These are phyloP conservation scores for Phytophthora citricola DNA, from an alignment of 352 stramenopile genomes.

Conservation along the genomic window DNA sequence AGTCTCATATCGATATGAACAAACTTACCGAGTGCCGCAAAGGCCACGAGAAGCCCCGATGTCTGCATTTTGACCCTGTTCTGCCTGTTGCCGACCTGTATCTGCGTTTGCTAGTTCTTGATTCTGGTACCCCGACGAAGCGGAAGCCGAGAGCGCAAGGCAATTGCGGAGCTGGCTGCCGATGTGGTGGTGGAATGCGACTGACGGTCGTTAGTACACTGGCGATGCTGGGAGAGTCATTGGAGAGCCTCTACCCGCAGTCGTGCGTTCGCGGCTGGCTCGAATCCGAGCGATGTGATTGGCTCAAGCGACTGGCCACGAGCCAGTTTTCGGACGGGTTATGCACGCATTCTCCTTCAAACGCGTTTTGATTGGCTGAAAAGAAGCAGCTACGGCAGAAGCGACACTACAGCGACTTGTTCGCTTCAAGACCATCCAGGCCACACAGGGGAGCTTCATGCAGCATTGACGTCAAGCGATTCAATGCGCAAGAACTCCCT, in stretches of 20 bases:
- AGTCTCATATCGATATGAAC: neutral
- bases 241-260: slow-evolving; percentile 17
- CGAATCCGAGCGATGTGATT: slow-evolving; percentile 19
- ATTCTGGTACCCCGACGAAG: slow-evolving; percentile 33
- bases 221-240: slow-evolving; percentile 3
- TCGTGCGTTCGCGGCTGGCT: slow-evolving; percentile 27
- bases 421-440: too few relatives aligned
- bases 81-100: slow-evolving; percentile 11
- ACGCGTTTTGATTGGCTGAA: slow-evolving; percentile 10
- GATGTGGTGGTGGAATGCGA: slow-evolving; percentile 20
- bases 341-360: slow-evolving; percentile 1
- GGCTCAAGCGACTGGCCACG: slow-evolving; percentile 3
- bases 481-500: too few relatives aligned
- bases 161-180: slow-evolving; percentile 2
- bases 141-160: slow-evolving; percentile 7
- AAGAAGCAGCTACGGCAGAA: slow-evolving; percentile 9
- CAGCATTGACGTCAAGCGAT: too few relatives aligned
- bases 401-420: too few relatives aligned
- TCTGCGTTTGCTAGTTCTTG: slow-evolving; percentile 2
- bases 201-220: slow-evolving; percentile 27
- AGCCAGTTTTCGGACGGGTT: slow-evolving; percentile 25
- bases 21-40: slow-evolving; percentile 22
- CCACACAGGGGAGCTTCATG: too few relatives aligned
- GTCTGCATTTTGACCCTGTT: slow-evolving; percentile 16
- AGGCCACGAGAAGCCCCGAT: slow-evolving; percentile 22